Conservation (phyloP, 129 eudicot genomes). For the Silybum marianum region DNA sequence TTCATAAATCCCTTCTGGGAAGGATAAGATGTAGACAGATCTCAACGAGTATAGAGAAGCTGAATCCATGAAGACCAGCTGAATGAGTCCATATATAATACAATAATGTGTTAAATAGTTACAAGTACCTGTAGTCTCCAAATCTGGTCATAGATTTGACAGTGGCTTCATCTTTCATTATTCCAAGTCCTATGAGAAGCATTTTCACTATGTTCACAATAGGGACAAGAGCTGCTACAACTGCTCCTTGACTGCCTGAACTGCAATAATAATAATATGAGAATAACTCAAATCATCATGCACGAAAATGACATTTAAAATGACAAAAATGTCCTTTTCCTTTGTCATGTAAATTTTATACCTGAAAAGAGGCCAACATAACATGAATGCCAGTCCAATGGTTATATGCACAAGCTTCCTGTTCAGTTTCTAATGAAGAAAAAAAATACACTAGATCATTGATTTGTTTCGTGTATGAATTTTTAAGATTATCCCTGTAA, state of each 20-base stretch:
- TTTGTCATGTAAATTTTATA: constrained; percentile 16
- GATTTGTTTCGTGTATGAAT: too few relatives aligned
- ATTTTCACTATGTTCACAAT: constrained; percentile 64
- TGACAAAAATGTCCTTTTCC: neutral
- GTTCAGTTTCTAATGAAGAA: constrained; percentile 61
- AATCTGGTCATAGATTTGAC: constrained; percentile 90
- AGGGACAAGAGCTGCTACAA: constrained; percentile 73
- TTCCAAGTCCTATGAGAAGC: constrained; percentile 84
- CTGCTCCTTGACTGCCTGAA: constrained; percentile 71
- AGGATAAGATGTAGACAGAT: too few relatives aligned
- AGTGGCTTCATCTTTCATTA: constrained; percentile 75
- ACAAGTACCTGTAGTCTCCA: constrained; percentile 73
- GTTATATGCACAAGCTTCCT: constrained; percentile 92
- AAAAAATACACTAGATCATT: neutral
- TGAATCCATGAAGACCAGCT: neutral
- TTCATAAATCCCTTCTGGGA: too few relatives aligned
- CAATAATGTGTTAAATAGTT: neutral
- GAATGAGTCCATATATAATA: neutral
- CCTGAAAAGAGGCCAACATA: constrained; percentile 99
- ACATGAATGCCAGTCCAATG: constrained; percentile 84
- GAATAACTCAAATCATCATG: constrained; percentile 18
- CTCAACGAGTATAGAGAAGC: too few relatives aligned
- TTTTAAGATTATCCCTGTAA: too few relatives aligned
- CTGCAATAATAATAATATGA: constrained; percentile 47
- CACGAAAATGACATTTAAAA: too few relatives aligned